Base-by-base conservation (phyloP, 768 basidiomycete species). In the Xanthoconium stramineum region DNA sequence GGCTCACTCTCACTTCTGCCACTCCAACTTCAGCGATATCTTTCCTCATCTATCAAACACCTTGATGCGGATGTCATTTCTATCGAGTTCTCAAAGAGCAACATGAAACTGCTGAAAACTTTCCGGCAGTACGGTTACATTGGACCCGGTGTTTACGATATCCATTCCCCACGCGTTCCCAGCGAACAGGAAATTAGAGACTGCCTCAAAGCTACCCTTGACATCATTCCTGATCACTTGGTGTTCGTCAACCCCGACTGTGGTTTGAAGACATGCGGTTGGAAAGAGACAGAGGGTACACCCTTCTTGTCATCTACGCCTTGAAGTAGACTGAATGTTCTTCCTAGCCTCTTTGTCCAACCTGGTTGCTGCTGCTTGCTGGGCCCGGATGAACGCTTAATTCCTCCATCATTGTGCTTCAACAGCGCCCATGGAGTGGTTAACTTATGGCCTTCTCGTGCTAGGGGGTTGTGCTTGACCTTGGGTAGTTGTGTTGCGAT, bases 31-130 rank as follows among this genome's bases (percentile, higher is more conserved):
- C 72, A 91, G 89, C 77, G 93, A 97, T 72, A 98, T 98, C 78
- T 98, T 98, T n/a, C n/a, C 91, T 86, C 91, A 32, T 95, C 91
- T 57, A 97, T 98, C 72, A 88, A 95, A 75, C 86, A 88, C 61
- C 88, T 99, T 57, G 97, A 99, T 67, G 94, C 95, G 61, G 97
- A 99, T 72, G 94, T 97, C 74, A 98, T 99, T 78, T 96, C 94
- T 51, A 97, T 98, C 70, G 95, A 98, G 76, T 94, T 94, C 47
- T 96, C 94, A 62, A 98, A 98, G 89, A 88, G 87, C 66, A 95
- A 98, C 82, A 88, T 98, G 88, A 98, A 98, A 80, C 83, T 99
- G 58, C 79, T 99, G 68, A 83, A 85, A 60, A 94, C 93, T 66
- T 99, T 98, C 89, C 87, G 91, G 82, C 80, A 89, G 57, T 90